Evolutionary conservation across 176 grass and related monocot species (phyloP).

Genomic region (Carex pumila): DNA sequence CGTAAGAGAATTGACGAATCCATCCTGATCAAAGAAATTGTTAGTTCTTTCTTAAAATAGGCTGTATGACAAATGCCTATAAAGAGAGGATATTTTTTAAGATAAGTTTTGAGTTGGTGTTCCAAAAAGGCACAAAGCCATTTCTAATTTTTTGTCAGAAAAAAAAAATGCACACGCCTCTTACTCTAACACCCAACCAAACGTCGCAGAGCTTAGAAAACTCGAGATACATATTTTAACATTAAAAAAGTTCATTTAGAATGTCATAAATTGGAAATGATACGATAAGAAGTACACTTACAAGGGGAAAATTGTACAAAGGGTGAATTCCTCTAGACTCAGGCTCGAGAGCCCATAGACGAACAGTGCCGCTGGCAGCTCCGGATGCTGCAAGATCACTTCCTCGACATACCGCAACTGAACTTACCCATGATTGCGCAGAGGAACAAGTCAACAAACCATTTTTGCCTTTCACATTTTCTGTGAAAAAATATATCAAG

Average conservation of each 20-base stretch:
- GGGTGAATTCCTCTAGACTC: slow-evolving; percentile 62
- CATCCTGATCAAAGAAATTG: slow-evolving; percentile 34
- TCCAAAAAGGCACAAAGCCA: neutral
- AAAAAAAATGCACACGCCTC: neutral
- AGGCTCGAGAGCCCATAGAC: slow-evolving; percentile 59
- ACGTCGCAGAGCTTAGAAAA: neutral
- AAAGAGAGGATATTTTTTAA: neutral
- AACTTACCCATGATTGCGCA: slow-evolving; percentile 68
- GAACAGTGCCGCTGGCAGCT: slow-evolving; percentile 66
- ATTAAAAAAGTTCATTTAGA: neutral
- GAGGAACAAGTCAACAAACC: slow-evolving; percentile 23
- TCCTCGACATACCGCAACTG: slow-evolving; percentile 61
- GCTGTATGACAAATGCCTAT: neutral
- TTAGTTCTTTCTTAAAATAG: neutral
- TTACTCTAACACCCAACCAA: neutral
- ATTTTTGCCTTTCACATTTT: slow-evolving; percentile 33
- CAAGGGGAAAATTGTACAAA: slow-evolving; percentile 45
- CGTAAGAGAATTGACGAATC: slow-evolving; percentile 70
- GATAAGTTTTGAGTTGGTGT: neutral
- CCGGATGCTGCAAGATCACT: slow-evolving; percentile 82
- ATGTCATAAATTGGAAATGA: neutral
- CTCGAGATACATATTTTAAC: neutral
- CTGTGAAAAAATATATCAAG: slow-evolving; percentile 26
- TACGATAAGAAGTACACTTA: slow-evolving; percentile 24
- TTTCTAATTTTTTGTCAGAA: neutral